Base-by-base conservation (phyloP, 805 yeast genomes). In the Candida pini region DNA sequence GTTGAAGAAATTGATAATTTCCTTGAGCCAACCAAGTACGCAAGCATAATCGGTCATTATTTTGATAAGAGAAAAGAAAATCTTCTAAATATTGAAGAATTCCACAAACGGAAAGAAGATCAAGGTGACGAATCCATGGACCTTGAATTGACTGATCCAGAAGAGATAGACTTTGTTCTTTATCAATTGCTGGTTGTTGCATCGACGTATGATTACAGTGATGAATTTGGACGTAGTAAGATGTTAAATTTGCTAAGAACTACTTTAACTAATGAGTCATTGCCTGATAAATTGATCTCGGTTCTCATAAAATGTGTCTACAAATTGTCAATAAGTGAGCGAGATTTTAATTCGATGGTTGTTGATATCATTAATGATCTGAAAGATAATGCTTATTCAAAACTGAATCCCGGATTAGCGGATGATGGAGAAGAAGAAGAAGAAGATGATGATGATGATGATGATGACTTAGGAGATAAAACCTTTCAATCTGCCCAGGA, bases 321-420 rank as follows among this genome's bases (percentile, higher is more conserved):
- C 25, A 80, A 75, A 43, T 60, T 85, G 9, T 81, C 95, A 1
- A 75, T 81, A 15, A 83, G 73, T 53, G 96, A 87, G 49, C 73
- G 79, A 36, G 96, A 90, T 62, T 89, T 89, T 53, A 74, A 85
- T 18, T 76, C 84, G 24, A 81, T 87, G 76, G 70, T 83, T 14
- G 74, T 82, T n/a, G 97, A 90, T 64, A 75, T 87, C 13, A 78
- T 88, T 25, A 78, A 86, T 27, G 97, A 89, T 64, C 68, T 89
- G 32, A 73, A 86, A 53, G 96, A 88, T 55, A 69, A 78, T 7
- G 72, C 68, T 20, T 54, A 62, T 27, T 72, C 64, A 30, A 58
- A 49, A 31, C 39, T 34, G 22, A 17, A 31, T 13, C 28, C 42
- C 48, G 51, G 32, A 45, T 31, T 20, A 10, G 47, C 36, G 13